Evolutionary conservation across 2,329 filamentous ascomycete genomes (phyloP).

Genomic region (Delphinella strobiligena): DNA sequence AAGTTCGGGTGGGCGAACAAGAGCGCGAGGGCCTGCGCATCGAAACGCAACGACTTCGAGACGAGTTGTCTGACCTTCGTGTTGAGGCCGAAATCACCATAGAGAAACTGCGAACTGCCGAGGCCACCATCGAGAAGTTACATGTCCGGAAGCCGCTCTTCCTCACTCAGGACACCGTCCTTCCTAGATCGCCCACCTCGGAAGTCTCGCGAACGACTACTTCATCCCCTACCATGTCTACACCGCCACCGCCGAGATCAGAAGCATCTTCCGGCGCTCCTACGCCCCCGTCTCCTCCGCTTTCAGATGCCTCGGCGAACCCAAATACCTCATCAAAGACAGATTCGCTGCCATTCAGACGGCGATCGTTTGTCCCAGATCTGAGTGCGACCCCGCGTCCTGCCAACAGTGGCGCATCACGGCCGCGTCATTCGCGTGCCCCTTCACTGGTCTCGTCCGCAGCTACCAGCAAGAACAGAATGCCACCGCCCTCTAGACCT

Average conservation of each 20-base stretch:
- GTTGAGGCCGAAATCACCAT: conserved; percentile 90
- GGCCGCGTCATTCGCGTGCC: conserved; percentile 39
- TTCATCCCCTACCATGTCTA: conserved; percentile 81
- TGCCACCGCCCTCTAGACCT: conserved; percentile 33
- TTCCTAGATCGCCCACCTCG: conserved; percentile 56
- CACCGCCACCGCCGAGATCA: conserved; percentile 61
- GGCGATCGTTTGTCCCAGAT: conserved; percentile 38
- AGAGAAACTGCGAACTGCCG: conserved; percentile 74
- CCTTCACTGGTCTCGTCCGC: conserved; percentile 39
- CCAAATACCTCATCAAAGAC: conserved; percentile 27
- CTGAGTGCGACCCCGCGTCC: conserved; percentile 42
- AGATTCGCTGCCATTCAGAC: conserved; percentile 26
- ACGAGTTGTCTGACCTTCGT: conserved; percentile 85
- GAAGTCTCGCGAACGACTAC: conserved; percentile 62
- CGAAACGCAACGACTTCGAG: conserved; percentile 76
- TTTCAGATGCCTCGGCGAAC: conserved; percentile 70
- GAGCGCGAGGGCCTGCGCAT: conserved; percentile 84
- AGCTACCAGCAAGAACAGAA: conserved; percentile 30
- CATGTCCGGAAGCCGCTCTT: conserved; percentile 39
- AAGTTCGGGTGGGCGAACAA: conserved; percentile 81
- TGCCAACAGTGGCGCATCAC: conserved; percentile 26
- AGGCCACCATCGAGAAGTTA: conserved; percentile 37
- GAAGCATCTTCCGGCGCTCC: conserved; percentile 52
- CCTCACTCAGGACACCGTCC: conserved; percentile 35
- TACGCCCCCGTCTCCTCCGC: conserved; percentile 85